phyloP scores from a whole-genome alignment of 768 basidiomycete genomes.

The Leucocoprinus leucothites region DNA sequence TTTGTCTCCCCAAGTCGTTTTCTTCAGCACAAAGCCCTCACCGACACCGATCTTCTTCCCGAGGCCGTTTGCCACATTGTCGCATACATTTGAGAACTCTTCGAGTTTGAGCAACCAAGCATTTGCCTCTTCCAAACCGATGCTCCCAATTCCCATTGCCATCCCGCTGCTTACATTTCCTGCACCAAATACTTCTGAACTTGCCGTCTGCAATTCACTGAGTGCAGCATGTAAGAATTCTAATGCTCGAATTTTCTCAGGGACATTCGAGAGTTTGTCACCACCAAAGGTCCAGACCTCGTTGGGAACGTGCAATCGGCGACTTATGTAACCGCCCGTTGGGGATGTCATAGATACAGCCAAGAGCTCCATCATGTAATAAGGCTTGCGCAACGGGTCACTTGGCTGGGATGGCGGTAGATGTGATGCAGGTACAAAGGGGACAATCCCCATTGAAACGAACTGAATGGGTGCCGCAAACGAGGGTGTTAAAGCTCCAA shows the following conservation, averaged over 20 bases:
- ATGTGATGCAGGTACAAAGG: slow-evolving; percentile 76
- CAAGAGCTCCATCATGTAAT: slow-evolving; percentile 85
- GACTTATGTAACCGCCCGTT: slow-evolving; percentile 87
- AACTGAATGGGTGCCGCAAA: slow-evolving; percentile 9
- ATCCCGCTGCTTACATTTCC: slow-evolving; percentile 76
- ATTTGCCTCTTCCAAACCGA: slow-evolving; percentile 76
- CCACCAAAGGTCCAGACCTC: slow-evolving; percentile 93
- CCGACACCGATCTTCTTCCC: slow-evolving; percentile 88
- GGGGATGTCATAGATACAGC: slow-evolving; percentile 73
- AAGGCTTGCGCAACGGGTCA: slow-evolving; percentile 79
- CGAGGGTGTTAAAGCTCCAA: slow-evolving; percentile 19
- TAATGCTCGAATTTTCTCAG: slow-evolving; percentile 85
- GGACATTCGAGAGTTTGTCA: slow-evolving; percentile 75
- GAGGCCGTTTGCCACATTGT: slow-evolving; percentile 75
- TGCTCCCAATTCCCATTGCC: slow-evolving; percentile 71
- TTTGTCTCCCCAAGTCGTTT: slow-evolving; percentile 75
- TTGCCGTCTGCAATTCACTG: slow-evolving; percentile 72
- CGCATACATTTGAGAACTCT: slow-evolving; percentile 76
- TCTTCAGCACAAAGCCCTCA: slow-evolving; percentile 83
- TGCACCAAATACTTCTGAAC: slow-evolving; percentile 73
- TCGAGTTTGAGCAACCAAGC: slow-evolving; percentile 76
- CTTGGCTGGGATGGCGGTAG: slow-evolving; percentile 69
- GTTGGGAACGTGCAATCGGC: slow-evolving; percentile 80
- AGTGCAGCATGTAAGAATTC: slow-evolving; percentile 75
- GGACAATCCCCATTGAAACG: slow-evolving; percentile 29